phyloP scores from a whole-genome alignment of 1,284 basidiomycete genomes.

The Ceratobasidium sp. region DNA sequence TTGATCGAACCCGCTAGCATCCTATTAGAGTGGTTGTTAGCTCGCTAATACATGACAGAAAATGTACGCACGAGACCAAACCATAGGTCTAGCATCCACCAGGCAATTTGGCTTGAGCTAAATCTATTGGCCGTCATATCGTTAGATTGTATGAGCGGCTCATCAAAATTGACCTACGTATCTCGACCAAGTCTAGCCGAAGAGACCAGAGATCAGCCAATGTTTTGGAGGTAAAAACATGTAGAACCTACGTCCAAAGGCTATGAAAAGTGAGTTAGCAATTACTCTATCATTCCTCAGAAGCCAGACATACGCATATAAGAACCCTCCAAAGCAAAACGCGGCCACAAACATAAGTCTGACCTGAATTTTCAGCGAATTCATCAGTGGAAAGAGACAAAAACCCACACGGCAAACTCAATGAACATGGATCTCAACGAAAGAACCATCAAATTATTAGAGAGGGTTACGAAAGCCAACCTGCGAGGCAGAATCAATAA shows the following conservation, averaged over 20 bases:
- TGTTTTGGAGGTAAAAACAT: neutral
- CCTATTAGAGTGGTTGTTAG: conserved; percentile 62
- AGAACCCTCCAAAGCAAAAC: conserved; percentile 90
- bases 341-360: conserved; percentile 86
- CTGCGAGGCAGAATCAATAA: conserved; percentile 58
- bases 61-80: conserved; percentile 51
- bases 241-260: conserved; percentile 35
- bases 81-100: conserved; percentile 91
- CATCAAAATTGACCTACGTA: conserved; percentile 23
- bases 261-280: conserved; percentile 6
- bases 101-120: conserved; percentile 73
- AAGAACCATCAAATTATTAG: conserved; percentile 78
- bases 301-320: conserved; percentile 79
- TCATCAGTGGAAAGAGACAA: neutral
- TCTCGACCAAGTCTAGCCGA: conserved; percentile 27
- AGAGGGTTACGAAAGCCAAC: conserved; percentile 87
- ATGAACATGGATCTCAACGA: conserved; percentile 84
- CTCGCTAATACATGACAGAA: neutral
- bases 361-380: neutral
- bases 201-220: neutral
- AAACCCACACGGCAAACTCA: conserved; percentile 69
- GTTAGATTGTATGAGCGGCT: too few species aligned
- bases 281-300: conserved; percentile 7
- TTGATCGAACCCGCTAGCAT: conserved; percentile 84
- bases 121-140: conserved; percentile 21